Evolutionary conservation across 2,329 filamentous ascomycete species (phyloP).

Genomic region (Paraphoma sp.): DNA sequence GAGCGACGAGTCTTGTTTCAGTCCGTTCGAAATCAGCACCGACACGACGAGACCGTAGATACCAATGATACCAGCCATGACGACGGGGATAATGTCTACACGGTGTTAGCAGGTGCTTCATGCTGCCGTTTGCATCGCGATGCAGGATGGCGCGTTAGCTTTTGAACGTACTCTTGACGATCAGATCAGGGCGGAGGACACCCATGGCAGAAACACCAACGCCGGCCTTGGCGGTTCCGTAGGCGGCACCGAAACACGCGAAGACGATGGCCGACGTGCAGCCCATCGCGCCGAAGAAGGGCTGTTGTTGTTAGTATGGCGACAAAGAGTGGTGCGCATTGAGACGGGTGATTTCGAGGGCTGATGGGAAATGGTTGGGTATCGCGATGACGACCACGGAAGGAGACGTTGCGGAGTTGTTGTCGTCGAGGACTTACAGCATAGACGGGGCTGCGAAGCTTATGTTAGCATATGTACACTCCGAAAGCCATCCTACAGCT

Average conservation of each 20-base stretch:
- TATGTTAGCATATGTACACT: slow-evolving; percentile 35
- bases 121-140: not conserved
- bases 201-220: slow-evolving; percentile 98
- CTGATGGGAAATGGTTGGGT: slow-evolving; percentile 14
- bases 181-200: slow-evolving; percentile 95
- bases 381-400: slow-evolving; percentile 25
- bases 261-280: slow-evolving; percentile 95
- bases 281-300: slow-evolving; percentile 98
- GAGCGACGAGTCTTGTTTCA: slow-evolving; percentile 54
- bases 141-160: no score
- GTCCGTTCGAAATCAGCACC: slow-evolving; percentile 61
- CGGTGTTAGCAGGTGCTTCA: slow-evolving; percentile 16
- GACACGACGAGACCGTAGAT: slow-evolving; percentile 73
- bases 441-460: slow-evolving; percentile 82
- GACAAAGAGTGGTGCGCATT: not conserved
- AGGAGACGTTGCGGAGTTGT: slow-evolving; percentile 28
- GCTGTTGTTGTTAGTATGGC: slow-evolving; percentile 54
- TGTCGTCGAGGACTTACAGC: slow-evolving; percentile 76
- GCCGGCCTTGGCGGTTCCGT: slow-evolving; percentile 98
- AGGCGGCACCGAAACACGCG: slow-evolving; percentile 95
- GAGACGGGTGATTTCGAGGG: not conserved
- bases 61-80: slow-evolving; percentile 99
- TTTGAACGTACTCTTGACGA: slow-evolving; percentile 89
- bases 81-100: slow-evolving; percentile 96
- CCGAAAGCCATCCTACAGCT: slow-evolving; percentile 1